A percentile compares a stretch with the other conserved stretches of the same genome.
These are phyloP conservation scores for Periconia digitata DNA, from an alignment of 2,329 filamentous ascomycete species.

Conservation along the genomic window DNA sequence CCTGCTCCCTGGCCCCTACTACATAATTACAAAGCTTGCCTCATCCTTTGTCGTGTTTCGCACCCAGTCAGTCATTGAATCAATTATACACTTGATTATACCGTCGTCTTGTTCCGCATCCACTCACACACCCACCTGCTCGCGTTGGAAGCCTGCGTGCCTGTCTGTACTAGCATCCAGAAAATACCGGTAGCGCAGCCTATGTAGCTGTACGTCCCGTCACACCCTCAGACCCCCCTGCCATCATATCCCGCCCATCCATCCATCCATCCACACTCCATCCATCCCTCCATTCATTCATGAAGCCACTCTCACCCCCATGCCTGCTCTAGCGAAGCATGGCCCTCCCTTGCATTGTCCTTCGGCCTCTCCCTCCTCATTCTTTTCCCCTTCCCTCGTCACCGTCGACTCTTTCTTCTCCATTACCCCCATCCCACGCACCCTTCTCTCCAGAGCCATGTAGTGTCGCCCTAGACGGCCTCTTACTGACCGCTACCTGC, in stretches of 20 bases:
- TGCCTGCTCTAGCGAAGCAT: background rate
- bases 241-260: background rate
- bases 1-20: too few species aligned
- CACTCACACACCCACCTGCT: too few species aligned
- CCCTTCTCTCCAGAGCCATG: background rate
- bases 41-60: too few species aligned
- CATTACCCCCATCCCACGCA: background rate
- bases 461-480: background rate
- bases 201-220: background rate
- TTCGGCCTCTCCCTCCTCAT: background rate
- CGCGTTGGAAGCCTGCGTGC: too few species aligned
- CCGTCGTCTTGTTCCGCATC: too few species aligned
- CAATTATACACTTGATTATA: too few species aligned
- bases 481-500: background rate
- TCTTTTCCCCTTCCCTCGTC: background rate
- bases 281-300: too few species aligned
- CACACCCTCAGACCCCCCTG: background rate
- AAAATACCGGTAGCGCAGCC: background rate
- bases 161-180: too few species aligned
- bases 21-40: too few species aligned
- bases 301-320: background rate
- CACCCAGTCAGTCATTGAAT: too few species aligned
- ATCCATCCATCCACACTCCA: background rate
- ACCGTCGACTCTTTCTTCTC: too few species aligned
- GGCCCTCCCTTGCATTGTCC: constrained; percentile 8